A percentile compares a stretch with the other conserved stretches of the same genome.
Evolutionary conservation across 83 land plant species (phyloP).

Genomic region (Picea mariana): DNA sequence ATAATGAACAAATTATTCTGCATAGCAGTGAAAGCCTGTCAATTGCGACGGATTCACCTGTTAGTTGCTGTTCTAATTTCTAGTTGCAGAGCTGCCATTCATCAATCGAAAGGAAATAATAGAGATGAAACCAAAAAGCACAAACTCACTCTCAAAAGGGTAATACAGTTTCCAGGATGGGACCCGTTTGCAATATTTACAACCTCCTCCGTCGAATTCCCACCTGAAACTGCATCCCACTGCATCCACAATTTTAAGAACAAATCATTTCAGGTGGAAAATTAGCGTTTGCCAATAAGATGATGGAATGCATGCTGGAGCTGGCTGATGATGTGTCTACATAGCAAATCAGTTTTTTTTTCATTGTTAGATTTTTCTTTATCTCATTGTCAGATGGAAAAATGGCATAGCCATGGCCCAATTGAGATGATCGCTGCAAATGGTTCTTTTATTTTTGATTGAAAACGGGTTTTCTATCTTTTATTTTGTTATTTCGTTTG

Average conservation of each 20-base stretch:
- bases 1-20: conserved; percentile 63
- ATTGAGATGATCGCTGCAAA: too few species aligned
- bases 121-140: conserved; percentile 13
- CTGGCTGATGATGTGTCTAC: too few species aligned
- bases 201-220: conserved; percentile 75
- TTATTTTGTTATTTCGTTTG: too few species aligned
- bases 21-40: conserved; percentile 1
- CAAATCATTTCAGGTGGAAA: neutral
- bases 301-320: too few species aligned
- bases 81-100: neutral
- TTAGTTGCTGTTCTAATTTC: neutral
- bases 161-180: conserved; percentile 86
- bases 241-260: conserved; percentile 18
- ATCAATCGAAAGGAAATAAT: neutral
- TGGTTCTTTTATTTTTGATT: too few species aligned
- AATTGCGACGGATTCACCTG: neutral
- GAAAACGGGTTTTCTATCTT: too few species aligned
- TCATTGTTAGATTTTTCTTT: too few species aligned
- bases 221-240: conserved; percentile 82
- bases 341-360: too few species aligned
- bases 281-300: neutral
- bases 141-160: conserved; percentile 86
- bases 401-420: too few species aligned
- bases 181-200: conserved; percentile 90
- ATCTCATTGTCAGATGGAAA: too few species aligned